Evolutionary conservation across 2,329 filamentous ascomycete genomes (phyloP).

Genomic region (Daldinia sp.): DNA sequence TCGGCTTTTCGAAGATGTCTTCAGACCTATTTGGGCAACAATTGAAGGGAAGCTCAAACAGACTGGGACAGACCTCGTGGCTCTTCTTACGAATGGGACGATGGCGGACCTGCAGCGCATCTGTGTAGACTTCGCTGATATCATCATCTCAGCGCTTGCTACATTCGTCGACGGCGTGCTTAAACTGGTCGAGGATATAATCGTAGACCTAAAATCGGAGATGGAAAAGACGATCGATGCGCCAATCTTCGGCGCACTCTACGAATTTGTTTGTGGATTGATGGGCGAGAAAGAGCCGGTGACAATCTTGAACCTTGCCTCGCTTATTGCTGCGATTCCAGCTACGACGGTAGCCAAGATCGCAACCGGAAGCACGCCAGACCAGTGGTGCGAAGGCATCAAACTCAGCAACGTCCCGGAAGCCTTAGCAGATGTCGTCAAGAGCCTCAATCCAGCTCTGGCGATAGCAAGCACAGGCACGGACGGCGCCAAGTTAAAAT

Average conservation of each 20-base stretch:
- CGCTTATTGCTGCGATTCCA: background rate
- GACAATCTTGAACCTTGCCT: background rate
- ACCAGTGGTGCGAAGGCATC: background rate
- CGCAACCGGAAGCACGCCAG: background rate
- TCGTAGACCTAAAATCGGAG: background rate
- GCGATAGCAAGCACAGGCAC: background rate
- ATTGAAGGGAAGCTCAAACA: background rate
- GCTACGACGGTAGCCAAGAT: background rate
- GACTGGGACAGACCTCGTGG: background rate
- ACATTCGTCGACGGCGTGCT: background rate
- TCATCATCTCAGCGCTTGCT: background rate
- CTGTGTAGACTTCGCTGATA: background rate
- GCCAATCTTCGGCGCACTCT: background rate
- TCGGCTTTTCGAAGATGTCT: background rate
- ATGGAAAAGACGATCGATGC: background rate
- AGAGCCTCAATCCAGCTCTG: background rate
- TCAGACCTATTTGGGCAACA: background rate
- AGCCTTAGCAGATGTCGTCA: background rate
- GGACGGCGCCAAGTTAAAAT: background rate
- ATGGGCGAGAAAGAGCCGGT: slow-evolving; percentile 1
- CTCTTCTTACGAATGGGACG: background rate
- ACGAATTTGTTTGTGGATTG: background rate
- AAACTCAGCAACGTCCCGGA: background rate
- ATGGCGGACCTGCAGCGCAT: background rate
- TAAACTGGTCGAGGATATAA: background rate